These are phyloP conservation scores for Stephanodiscus minutulus DNA, from an alignment of 108 stramenopile genomes.

Conservation along the genomic window DNA sequence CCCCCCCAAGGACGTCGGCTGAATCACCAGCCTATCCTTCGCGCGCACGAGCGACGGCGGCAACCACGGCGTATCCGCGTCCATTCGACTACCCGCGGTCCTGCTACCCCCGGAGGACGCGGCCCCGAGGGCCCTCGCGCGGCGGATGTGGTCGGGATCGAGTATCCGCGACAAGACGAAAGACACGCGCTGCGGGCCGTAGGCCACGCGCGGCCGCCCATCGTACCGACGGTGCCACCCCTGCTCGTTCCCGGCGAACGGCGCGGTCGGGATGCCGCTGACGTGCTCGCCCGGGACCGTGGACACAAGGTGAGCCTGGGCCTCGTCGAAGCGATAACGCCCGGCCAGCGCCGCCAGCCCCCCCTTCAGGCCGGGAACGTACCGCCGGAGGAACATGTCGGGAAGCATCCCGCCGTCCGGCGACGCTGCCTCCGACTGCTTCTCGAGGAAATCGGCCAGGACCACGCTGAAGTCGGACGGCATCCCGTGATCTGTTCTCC, in stretches of 20 bases:
- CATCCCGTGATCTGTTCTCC: constrained; percentile 42
- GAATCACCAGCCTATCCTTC: constrained; percentile 63
- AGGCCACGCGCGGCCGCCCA: constrained; percentile 34
- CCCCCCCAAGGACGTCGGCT: constrained; percentile 76
- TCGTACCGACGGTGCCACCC: not conserved
- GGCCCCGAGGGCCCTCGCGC: constrained; percentile 14
- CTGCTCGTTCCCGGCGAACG: too few relatives aligned
- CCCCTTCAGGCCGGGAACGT: constrained; percentile 39
- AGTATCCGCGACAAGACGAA: constrained; percentile 55
- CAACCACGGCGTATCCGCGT: constrained; percentile 47
- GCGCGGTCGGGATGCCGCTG: constrained; percentile 25
- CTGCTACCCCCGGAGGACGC: constrained; percentile 7
- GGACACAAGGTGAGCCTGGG: constrained; percentile 70
- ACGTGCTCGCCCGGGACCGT: constrained; percentile 69
- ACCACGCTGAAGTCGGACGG: constrained; percentile 67
- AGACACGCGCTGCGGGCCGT: constrained; percentile 73
- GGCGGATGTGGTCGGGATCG: constrained; percentile 33
- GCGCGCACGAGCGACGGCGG: constrained; percentile 44
- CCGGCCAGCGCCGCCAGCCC: constrained; percentile 32
- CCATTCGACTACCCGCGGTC: constrained; percentile 15
- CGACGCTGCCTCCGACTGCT: constrained; percentile 58
- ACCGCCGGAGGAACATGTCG: constrained; percentile 48
- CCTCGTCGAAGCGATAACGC: constrained; percentile 56
- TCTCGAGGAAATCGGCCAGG: constrained; percentile 64
- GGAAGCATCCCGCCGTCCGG: constrained; percentile 43